A percentile compares a stretch with the other conserved stretches of the same genome.
These are phyloP conservation scores for Laguncularia racemosa DNA, from an alignment of 345 rosid species.

Conservation along the genomic window DNA sequence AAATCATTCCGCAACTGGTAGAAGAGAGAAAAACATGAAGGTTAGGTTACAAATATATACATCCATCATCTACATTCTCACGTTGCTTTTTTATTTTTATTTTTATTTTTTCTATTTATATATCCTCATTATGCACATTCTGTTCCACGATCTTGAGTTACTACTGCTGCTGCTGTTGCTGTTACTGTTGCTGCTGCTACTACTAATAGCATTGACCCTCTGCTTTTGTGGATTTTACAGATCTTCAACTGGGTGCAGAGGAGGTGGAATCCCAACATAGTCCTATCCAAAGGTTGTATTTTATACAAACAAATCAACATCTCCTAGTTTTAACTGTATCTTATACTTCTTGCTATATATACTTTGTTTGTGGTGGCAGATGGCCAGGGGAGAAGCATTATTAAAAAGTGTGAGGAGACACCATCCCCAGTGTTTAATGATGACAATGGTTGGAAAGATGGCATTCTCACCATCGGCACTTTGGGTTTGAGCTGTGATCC, in stretches of 20 bases:
- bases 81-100: too few relatives aligned
- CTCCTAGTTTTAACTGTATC: constrained; percentile 25
- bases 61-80: not conserved
- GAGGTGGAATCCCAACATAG: constrained; percentile 44
- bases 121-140: constrained; percentile 1
- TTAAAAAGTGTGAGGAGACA: constrained; percentile 49
- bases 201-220: too few relatives aligned
- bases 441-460: constrained; percentile 62
- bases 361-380: not conserved
- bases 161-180: too few relatives aligned
- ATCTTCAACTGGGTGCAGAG: constrained; percentile 90
- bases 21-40: constrained; percentile 2
- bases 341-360: constrained; percentile 1
- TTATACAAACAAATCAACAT: not conserved
- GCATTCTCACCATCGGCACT: constrained; percentile 83
- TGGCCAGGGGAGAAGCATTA: constrained; percentile 21
- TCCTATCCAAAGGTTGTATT: constrained; percentile 47
- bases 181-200: too few relatives aligned
- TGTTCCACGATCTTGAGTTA: too few relatives aligned
- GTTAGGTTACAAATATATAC: constrained; percentile 1
- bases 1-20: constrained; percentile 4
- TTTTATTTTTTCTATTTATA: constrained; percentile 1
- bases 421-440: constrained; percentile 17
- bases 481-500: constrained; percentile 62
- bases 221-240: constrained; percentile 20